Evolutionary conservation across 1,139 yeast species (phyloP), one percentile per base, ranked within the genome.

Genomic region (Debaryomyces robertsiae): DNA sequence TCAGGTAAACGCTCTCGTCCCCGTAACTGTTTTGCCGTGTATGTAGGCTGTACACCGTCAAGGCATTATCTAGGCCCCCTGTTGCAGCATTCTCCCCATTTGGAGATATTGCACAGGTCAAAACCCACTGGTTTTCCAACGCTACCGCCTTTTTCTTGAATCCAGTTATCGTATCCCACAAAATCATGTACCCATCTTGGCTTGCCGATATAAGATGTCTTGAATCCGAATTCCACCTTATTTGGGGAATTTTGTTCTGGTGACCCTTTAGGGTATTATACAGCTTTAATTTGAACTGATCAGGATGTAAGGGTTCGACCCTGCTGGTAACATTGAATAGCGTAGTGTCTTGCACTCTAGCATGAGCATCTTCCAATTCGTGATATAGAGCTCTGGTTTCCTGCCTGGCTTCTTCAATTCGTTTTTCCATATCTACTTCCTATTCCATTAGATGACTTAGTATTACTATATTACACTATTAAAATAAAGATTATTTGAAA

Each of bases 141-240:
- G 79, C 74, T 13, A 90, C 78, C 1, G 90, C 90, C 46, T 82
- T 80, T 42, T 77, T 72, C 56, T 91, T 91, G 49, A 77, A 68
- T 2, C 93, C 93, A 1, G 88, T 78, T 2, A 76, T 67, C 0
- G 90, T 75, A 58, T 90, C 93, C 97, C 97, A 91, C 23, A 89
- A 62, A 36, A 91, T 72, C 70, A 89, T 73, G 55, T 79, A 85
- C 2, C 96, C 96, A 61, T 91, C 97, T 57, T 88, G 96, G 25
- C 94, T 82, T 0, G 90, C 89, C 32, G 90, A 80, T 9, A 89
- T 64, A 2, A 91, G 57, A 31, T 69, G 73, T 30, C 67, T 61
- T 11, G 87, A 78, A 53, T 85, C 84, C 1, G 67, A 57, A 38
- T 82, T 75, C 93, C 96, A 86, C 40, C 79, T 72, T 48, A 86